Evolutionary conservation across 1,284 basidiomycete genomes (phyloP).

Genomic region (Malassezia dermatis): DNA sequence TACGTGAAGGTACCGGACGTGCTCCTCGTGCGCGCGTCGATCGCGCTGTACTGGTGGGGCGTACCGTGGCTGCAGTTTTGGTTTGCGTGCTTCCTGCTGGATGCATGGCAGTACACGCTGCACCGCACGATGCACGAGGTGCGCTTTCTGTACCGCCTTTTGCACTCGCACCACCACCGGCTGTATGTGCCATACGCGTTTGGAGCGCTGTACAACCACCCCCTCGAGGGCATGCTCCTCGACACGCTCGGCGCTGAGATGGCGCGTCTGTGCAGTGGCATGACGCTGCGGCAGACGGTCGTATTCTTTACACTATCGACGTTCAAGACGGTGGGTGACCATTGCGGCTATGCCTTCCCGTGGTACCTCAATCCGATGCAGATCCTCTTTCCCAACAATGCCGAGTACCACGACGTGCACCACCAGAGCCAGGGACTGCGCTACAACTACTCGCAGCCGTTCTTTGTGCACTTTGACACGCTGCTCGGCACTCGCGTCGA

Average conservation of each 20-base stretch:
- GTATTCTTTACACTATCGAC: constrained; percentile 74
- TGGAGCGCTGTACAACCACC: constrained; percentile 95
- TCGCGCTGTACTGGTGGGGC: constrained; percentile 86
- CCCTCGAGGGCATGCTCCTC: constrained; percentile 72
- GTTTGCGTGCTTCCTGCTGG: constrained; percentile 77
- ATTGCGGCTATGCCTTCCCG: constrained; percentile 81
- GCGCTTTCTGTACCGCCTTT: constrained; percentile 77
- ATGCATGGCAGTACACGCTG: constrained; percentile 96
- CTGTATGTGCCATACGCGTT: constrained; percentile 95
- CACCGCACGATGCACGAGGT: constrained; percentile 86
- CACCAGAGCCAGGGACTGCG: constrained; percentile 87
- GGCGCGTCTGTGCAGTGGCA: constrained; percentile 61
- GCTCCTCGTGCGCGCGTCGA: constrained; percentile 56
- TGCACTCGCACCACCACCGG: constrained; percentile 91
- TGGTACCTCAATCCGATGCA: constrained; percentile 68
- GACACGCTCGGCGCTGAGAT: constrained; percentile 73
- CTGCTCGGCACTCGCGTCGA: constrained; percentile 68
- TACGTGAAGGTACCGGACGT: constrained; percentile 49
- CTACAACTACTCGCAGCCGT: constrained; percentile 89
- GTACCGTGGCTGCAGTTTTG: constrained; percentile 68
- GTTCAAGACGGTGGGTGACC: constrained; percentile 93
- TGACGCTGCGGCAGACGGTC: constrained; percentile 67
- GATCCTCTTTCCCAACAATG: constrained; percentile 77
- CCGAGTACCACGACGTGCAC: constrained; percentile 97
- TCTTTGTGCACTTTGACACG: constrained; percentile 54